Evolutionary conservation across 1,284 basidiomycete genomes (phyloP), one percentile per base, ranked within the genome.

Genomic region (Mycena sp.): DNA sequence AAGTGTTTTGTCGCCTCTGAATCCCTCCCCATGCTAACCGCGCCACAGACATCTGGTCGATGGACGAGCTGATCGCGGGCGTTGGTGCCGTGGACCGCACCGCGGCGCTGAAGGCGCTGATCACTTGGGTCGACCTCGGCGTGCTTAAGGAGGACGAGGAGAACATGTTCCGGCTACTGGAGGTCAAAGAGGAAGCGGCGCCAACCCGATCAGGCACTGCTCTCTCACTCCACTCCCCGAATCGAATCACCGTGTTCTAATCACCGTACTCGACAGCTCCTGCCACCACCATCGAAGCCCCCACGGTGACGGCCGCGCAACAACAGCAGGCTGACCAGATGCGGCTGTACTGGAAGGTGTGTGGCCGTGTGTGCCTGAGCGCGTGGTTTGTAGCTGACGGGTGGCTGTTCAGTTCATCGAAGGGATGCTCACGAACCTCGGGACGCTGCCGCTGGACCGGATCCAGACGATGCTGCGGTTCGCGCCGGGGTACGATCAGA

Each of bases 391-490:
- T 25, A 62, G 32, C 54, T 21, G 40, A 56, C 41, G 35, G 17
- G 11, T 17, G 59, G 11, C 5, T 6, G 12, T 28, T 6, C 40
- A 51, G 58, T 61, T 57, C 35, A 58, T 71, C 55, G 69, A 52
- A 44, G 92, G 92, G 32, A 93, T 94, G 88, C 87, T 96, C 59
- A 92, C 87, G 57, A 95, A 94, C 72, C 80, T 96, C 44, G 91
- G 91, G 7, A 76, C 87, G 1, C 80, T 95, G 25, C 83, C 89
- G 3, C 71, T 92, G 38, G 88, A 92, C 61, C 85, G 90, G 14
- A 93, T 96, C 70, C 94, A 96, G 71, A 83, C 85, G 2, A 94
- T 94, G 88, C 81, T 96, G 58, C 89, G 86, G 72, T 87, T 93
- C 72, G 91, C 90, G 12, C 91, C 90, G 12, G 87, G 86, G 2